phyloP scores from a whole-genome alignment of 176 grass and related monocot species.

The Canna indica region DNA sequence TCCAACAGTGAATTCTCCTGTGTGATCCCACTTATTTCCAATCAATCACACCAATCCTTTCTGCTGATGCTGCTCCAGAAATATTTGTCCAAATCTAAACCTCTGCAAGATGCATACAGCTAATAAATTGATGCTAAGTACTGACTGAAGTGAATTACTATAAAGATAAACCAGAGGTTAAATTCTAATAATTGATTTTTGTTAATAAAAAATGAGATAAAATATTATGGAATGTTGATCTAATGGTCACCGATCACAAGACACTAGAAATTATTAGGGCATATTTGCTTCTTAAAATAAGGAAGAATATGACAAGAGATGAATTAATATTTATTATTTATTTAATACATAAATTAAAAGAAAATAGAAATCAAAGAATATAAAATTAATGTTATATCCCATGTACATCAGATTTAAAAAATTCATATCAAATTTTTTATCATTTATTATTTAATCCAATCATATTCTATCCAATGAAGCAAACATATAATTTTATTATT shows the following conservation, averaged over 20 bases:
- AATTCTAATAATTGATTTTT: background rate
- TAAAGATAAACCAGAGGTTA: background rate
- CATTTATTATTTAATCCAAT: too few species aligned
- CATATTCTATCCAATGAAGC: too few species aligned
- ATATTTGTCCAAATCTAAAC: background rate
- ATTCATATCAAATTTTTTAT: too few species aligned
- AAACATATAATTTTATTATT: too few species aligned
- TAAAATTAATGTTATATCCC: too few species aligned
- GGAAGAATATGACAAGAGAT: too few species aligned
- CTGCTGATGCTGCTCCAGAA: conserved; percentile 2
- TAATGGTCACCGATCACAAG: background rate
- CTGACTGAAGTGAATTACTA: background rate
- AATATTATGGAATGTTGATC: background rate
- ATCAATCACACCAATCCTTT: background rate
- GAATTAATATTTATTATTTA: too few species aligned
- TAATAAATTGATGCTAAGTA: background rate
- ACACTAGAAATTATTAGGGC: background rate
- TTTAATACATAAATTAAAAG: too few species aligned
- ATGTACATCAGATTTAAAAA: too few species aligned
- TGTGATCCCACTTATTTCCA: background rate
- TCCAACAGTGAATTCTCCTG: background rate
- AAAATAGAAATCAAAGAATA: too few species aligned
- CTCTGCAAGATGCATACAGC: background rate
- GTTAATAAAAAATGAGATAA: background rate
- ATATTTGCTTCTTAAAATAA: too few species aligned